Evolutionary conservation across 345 rosid species (phyloP), one percentile per base, ranked within the genome.

Genomic region (Fremontodendron californicum): DNA sequence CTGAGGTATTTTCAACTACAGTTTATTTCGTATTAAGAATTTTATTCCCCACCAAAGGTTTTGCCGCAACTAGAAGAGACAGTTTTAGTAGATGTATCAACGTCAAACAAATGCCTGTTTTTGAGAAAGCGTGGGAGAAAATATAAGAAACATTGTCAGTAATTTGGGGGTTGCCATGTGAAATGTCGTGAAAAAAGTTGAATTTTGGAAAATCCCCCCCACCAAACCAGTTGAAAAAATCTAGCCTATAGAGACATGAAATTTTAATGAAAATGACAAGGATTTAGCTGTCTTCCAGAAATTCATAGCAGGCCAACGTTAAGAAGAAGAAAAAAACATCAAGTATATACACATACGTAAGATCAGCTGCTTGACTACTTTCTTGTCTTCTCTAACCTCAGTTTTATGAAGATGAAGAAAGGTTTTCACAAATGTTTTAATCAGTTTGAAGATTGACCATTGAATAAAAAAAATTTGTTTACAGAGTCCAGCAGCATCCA

Each of bases 201-300:
- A 61, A 71, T 19, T 15, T 33, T 7, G 43, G n/a, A 10, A 57
- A n/a, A 21, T 2, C 45, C 11, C 77, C 66, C 78, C 76, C 23
- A 7, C 51, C n/a, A n/a, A n/a, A 72, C 78, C 19, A 3, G 60
- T 43, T 15, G 16, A 68, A 62, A 45, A 37, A 78, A 1, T 78
- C 62, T 25, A 1, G 1, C 27, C 2, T 42, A 71, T 12, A 75
- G 54, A 57, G 74, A 78, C 84, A 2, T 45, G 18, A 65, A 84
- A n/a, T 68, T 73, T 0, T 42, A 8, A 40, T 33, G 86, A 78
- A 79, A 76, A 74, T 74, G 77, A 84, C 82, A 61, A 69, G 5
- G 48, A 29, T 49, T 15, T 19, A 9, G 2, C 16, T n/a, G 13
- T 65, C 45, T 66, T 42, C 71, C 49, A 62, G 42, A 62, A 62